Conservation (phyloP, 371 early-diverging fungal species). For the Enterospora canceri region DNA sequence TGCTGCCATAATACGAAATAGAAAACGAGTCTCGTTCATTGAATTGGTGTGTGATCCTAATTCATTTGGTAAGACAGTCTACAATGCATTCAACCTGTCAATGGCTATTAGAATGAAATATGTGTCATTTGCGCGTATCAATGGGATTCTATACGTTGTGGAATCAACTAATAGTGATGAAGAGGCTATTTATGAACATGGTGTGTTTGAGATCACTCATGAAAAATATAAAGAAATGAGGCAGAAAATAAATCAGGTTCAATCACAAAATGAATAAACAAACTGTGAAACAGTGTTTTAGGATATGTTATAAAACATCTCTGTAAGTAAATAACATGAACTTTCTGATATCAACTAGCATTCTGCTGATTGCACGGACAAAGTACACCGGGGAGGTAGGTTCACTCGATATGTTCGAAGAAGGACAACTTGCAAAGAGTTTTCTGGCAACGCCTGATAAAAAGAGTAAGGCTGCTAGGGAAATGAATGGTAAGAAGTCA, state of each 20-base stretch:
- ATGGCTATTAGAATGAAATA: slow-evolving; percentile 48
- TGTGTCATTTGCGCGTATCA: slow-evolving; percentile 11
- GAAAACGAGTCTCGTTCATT: slow-evolving; percentile 31
- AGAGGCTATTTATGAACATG: slow-evolving; percentile 15
- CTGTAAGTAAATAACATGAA: background rate
- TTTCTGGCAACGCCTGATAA: background rate
- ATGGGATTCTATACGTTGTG: slow-evolving; percentile 10
- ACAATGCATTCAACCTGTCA: slow-evolving; percentile 52
- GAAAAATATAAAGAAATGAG: background rate
- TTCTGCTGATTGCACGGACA: background rate
- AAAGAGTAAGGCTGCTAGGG: background rate
- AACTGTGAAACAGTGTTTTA: background rate
- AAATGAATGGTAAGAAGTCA: background rate
- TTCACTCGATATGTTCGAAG: background rate
- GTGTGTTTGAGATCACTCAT: slow-evolving; percentile 19
- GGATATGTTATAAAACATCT: background rate
- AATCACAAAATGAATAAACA: background rate
- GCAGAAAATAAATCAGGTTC: background rate
- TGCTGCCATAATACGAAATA: slow-evolving; percentile 18
- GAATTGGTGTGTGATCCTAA: slow-evolving; percentile 33
- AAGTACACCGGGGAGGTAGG: background rate
- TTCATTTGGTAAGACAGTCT: slow-evolving; percentile 52
- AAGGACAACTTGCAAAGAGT: background rate
- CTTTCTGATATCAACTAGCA: background rate
- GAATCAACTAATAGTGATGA: background rate